phyloP scores from a whole-genome alignment of 2,329 filamentous ascomycete species.

The Parastagonospora avenae region DNA sequence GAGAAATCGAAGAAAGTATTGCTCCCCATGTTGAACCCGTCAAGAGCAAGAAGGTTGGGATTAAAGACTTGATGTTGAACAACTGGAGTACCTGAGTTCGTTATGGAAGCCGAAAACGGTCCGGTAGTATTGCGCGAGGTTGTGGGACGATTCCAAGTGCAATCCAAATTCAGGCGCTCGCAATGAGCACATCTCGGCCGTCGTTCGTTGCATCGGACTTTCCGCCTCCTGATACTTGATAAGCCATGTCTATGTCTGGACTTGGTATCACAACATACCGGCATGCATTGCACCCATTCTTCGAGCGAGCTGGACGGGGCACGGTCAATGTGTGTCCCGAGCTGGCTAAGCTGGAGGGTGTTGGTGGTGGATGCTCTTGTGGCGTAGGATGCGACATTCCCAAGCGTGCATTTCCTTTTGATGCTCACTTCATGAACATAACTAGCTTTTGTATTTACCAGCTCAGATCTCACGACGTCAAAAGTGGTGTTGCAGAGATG shows the following conservation, averaged over 20 bases:
- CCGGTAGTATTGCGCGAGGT: slow-evolving; percentile 18
- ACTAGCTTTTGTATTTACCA: too few species aligned
- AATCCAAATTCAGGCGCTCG: slow-evolving; percentile 59
- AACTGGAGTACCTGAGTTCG: slow-evolving; percentile 15
- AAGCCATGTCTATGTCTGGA: slow-evolving; percentile 5
- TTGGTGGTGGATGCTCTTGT: slow-evolving; percentile 16
- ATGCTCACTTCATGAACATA: too few species aligned
- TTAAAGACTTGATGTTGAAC: slow-evolving; percentile 15
- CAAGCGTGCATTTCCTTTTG: background rate
- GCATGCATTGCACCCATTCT: slow-evolving; percentile 41
- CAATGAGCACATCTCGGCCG: slow-evolving; percentile 60
- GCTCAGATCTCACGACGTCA: too few species aligned
- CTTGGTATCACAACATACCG: slow-evolving; percentile 15
- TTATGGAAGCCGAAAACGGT: slow-evolving; percentile 25
- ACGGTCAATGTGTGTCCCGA: slow-evolving; percentile 1
- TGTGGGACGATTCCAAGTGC: slow-evolving; percentile 52
- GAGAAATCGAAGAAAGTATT: slow-evolving; percentile 35
- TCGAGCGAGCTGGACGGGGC: slow-evolving; percentile 35
- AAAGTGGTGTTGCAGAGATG: too few species aligned
- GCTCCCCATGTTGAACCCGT: slow-evolving; percentile 22
- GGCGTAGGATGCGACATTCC: slow-evolving; percentile 27
- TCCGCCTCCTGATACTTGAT: slow-evolving; percentile 50
- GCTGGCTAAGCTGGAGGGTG: slow-evolving; percentile 17
- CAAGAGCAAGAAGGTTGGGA: slow-evolving; percentile 16
- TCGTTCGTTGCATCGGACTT: slow-evolving; percentile 62